Percentiles rank a stretch among this genome's conserved stretches.
Conservation (phyloP, 2,329 filamentous ascomycete species). For the Triangularia setosa region DNA sequence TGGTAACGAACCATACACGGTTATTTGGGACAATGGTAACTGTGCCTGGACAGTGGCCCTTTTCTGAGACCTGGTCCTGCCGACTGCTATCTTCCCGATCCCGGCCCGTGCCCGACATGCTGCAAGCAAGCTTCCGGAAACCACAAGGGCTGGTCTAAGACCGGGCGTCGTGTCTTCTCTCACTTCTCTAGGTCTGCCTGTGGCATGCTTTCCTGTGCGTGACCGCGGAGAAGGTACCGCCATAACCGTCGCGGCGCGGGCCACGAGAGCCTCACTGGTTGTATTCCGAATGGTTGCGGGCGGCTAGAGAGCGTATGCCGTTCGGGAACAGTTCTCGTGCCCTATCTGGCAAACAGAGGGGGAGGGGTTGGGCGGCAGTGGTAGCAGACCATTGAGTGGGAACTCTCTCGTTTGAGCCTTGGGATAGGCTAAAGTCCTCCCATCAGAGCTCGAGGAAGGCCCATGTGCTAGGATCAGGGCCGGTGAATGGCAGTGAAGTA, state of each 20-base stretch:
- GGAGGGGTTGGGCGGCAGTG: neutral
- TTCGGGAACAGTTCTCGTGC: neutral
- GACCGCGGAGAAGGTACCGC: constrained; percentile 3
- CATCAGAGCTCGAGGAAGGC: neutral
- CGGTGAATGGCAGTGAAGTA: constrained; percentile 6
- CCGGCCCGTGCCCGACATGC: neutral
- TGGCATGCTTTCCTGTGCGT: neutral
- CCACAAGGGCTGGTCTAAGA: neutral
- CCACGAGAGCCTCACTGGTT: neutral
- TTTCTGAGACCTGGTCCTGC: neutral
- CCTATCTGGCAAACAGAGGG: neutral
- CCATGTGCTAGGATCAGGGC: constrained; percentile 4
- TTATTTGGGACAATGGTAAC: neutral
- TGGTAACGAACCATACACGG: neutral
- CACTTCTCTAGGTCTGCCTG: neutral
- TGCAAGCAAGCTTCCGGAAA: neutral
- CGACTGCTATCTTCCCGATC: neutral
- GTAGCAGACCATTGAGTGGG: neutral
- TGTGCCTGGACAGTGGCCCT: neutral
- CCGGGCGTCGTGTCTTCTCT: neutral
- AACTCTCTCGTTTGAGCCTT: neutral
- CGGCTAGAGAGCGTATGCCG: neutral
- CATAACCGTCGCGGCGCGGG: constrained; percentile 1
- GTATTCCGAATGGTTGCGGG: neutral
- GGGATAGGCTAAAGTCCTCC: neutral